Percentiles rank a stretch among this genome's conserved stretches.
Evolutionary conservation across 148 eudicot species (phyloP).

Genomic region (Amaranthus cruentus): DNA sequence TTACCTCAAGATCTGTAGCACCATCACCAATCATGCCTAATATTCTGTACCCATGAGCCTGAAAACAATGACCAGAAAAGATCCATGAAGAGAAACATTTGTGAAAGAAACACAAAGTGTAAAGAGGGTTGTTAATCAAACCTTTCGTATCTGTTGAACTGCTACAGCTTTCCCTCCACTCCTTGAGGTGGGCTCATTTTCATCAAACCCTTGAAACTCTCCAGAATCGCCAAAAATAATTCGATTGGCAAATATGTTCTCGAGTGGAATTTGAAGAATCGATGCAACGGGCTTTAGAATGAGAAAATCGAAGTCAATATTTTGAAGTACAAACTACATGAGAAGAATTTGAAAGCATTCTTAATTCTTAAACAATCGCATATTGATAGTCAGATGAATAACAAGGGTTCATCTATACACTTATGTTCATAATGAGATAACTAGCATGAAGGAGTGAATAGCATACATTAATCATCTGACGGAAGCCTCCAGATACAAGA

Average conservation of each 20-base stretch:
- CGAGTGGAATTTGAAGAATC: conserved; percentile 65
- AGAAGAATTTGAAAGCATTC: neutral
- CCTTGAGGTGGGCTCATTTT: conserved; percentile 87
- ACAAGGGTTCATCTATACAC: neutral
- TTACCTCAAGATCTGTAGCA: conserved; percentile 98
- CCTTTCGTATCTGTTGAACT: conserved; percentile 81
- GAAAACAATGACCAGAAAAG: conserved; percentile 15
- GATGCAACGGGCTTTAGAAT: conserved; percentile 81
- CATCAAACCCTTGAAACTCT: conserved; percentile 71
- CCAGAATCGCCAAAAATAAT: conserved; percentile 68
- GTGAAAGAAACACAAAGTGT: neutral
- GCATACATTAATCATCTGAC: conserved; percentile 91
- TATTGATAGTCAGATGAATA: neutral
- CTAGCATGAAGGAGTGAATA: neutral
- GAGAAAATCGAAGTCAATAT: conserved; percentile 17
- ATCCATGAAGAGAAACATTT: neutral
- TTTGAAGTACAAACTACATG: neutral
- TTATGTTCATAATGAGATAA: neutral
- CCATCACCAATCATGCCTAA: conserved; percentile 97
- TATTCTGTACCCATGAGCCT: conserved; percentile 75
- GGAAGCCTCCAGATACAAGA: conserved; percentile 94
- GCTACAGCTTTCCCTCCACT: conserved; percentile 96
- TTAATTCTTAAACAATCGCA: neutral
- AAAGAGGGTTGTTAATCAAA: conserved; percentile 21
- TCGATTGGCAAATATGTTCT: conserved; percentile 82